Evolutionary conservation across 331 rosid genomes (phyloP), one percentile per base, ranked within the genome.

Genomic region (Cucumis variabilis): DNA sequence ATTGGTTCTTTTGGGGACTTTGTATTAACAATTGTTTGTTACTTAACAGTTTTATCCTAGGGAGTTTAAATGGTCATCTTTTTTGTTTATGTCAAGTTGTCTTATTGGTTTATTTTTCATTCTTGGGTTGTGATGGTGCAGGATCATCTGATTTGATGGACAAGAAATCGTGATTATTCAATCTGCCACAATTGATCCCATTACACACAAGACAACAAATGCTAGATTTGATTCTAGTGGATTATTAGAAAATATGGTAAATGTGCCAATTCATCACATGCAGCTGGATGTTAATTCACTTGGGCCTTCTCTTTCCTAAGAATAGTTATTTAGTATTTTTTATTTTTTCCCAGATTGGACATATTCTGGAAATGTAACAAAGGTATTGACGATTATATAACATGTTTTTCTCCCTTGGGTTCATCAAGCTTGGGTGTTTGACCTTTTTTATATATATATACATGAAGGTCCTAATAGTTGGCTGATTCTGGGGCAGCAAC

Each of bases 261-360:
- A 87, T 81, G 58, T 9, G 91, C 98, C 79, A 91, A 95, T 91
- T 91, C 88, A 46, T 70, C 93, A 90, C 91, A 93, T 91, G 93
- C 98, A 92, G 75, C 86, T 94, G 88, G 94, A 92, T 75, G 78
- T 89, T 87, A 93, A 92, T 87, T 91, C 93, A 69, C 89, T 92
- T 74, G 94, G 94, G 50, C 95, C 96, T 70, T 95, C 92, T 66
- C 95, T 93, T 90, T 92, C 98, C 90, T 93, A 85, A 88, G 95
- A 95, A 75, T 96, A 93, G 80, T 89, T 95, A 74, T 95, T 93
- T 82, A 92, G 90, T 85, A 92, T 95, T 87, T 88, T 9, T 46
- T 95, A 95, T 87, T 90, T 92, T 86, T 92, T 95, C 53, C 95
- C 98, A 71, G 96, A 95, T 87, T 95, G 96, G 98, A 90, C 98